Base-by-base conservation (phyloP, 495 filamentous ascomycete species). In the Xylaria grammica region DNA sequence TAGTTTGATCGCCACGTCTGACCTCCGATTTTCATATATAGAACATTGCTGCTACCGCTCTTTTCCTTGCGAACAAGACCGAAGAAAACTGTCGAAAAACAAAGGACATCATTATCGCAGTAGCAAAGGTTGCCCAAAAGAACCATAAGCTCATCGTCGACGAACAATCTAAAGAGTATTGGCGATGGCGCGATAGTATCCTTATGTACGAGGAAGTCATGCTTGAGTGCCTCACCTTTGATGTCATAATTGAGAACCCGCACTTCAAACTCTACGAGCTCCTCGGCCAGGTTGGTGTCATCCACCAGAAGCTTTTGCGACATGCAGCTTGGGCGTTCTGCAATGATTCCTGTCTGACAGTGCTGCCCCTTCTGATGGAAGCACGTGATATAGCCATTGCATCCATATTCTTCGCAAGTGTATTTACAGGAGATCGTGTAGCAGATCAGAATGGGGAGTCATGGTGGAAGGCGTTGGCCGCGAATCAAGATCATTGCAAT, bases 71-170 rank as follows among this genome's bases (percentile, higher is more conserved):
- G 9, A 96, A 93, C 68, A 99, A 99, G 77, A 94, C 96, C 6
- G 95, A 98, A 67, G 95, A 99, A 73, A 94, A 94, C 72, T 92
- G 91, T 71, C 90, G 94, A 29, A 96, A 95, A 69, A 96, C 96
- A 69, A 93, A 90, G 68, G 93, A 98, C 65, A 80, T 99, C 34
- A 91, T 99, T 61, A 86, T 96, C 24, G 91, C 94, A 0, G 96
- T 94, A 69, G 93, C 92, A 53, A 92, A 93, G 64, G 94, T 97
- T 15, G 96, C 94, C 30, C 94, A 96, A 74, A 98, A 99, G 78
- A 90, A 98, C 68, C 80, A 90, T 8, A 89, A 91, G 69, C 84
- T 96, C 57, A 75, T 90, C 11, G 90, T 99, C 26, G 94, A 98
- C 70, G 95, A 97, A 74, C 93, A 97, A 74, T 91, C 89, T 45